phyloP scores from a whole-genome alignment of 371 early-diverging fungal species.

The Mortierella sp. region DNA sequence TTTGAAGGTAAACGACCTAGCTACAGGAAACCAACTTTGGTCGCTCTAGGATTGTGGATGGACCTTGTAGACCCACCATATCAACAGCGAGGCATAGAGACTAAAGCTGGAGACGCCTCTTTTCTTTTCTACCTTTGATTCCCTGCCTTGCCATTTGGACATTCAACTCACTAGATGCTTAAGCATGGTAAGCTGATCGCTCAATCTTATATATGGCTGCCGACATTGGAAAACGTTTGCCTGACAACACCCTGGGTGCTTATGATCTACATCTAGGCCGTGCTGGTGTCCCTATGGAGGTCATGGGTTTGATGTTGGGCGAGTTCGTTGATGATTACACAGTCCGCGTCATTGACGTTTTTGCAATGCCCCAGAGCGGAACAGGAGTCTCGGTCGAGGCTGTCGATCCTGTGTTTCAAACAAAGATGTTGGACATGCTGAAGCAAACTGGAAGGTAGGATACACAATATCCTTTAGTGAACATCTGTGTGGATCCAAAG shows the following conservation, averaged over 20 bases:
- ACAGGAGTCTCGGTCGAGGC: constrained; percentile 99
- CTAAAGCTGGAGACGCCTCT: neutral
- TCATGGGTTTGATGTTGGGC: constrained; percentile 99
- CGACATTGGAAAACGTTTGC: neutral
- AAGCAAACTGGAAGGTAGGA: constrained; percentile 96
- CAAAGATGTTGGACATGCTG: constrained; percentile 99
- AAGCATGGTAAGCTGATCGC: constrained; percentile 77
- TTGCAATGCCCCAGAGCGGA: constrained; percentile 99
- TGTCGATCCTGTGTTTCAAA: constrained; percentile 99
- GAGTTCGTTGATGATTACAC: constrained; percentile 99
- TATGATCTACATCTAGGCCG: constrained; percentile 74
- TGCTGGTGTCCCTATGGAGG: constrained; percentile 99
- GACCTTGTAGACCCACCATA: too few species aligned
- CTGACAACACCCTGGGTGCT: neutral
- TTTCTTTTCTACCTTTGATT: neutral
- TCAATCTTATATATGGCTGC: neutral
- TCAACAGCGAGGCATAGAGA: neutral
- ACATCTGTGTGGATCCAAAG: too few species aligned
- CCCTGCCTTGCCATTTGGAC: neutral
- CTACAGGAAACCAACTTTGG: too few species aligned
- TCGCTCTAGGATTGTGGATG: neutral
- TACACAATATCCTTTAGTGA: too few species aligned
- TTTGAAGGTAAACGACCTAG: constrained; percentile 80
- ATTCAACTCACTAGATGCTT: constrained; percentile 74
- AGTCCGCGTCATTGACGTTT: constrained; percentile 99